Evolutionary conservation across 106 monocot species (phyloP).

Genomic region (Acorus calamus): DNA sequence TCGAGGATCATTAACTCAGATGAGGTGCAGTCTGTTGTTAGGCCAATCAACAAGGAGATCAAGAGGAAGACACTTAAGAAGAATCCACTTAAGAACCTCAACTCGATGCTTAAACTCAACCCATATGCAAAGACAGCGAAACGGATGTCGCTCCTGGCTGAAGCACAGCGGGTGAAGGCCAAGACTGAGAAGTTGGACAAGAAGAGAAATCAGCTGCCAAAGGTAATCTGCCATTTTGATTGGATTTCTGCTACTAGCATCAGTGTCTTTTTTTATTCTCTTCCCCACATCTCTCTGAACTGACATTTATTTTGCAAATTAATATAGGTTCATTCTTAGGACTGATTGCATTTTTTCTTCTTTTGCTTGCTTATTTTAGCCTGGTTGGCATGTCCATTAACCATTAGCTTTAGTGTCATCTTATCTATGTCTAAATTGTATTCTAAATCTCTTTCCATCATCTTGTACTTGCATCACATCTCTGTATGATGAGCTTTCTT

Average conservation of each 20-base stretch:
- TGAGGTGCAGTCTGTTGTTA: constrained; percentile 71
- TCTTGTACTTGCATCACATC: no score
- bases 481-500: no score
- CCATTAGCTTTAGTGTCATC: no score
- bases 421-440: no score
- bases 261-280: background rate
- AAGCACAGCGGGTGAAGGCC: constrained; percentile 55
- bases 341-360: no score
- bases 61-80: constrained; percentile 49
- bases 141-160: constrained; percentile 58
- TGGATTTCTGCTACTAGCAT: background rate
- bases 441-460: no score
- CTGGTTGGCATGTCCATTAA: no score
- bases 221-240: constrained; percentile 17
- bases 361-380: no score
- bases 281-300: no score
- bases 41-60: constrained; percentile 50
- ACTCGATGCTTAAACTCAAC: constrained; percentile 46
- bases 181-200: constrained; percentile 61
- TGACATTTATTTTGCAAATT: no score
- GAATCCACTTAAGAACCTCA: constrained; percentile 57
- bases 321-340: no score
- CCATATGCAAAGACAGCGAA: constrained; percentile 68
- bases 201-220: constrained; percentile 41
- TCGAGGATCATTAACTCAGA: constrained; percentile 74